Evolutionary conservation across 805 yeast genomes (phyloP).

Genomic region (Suhomyces pyralidae): DNA sequence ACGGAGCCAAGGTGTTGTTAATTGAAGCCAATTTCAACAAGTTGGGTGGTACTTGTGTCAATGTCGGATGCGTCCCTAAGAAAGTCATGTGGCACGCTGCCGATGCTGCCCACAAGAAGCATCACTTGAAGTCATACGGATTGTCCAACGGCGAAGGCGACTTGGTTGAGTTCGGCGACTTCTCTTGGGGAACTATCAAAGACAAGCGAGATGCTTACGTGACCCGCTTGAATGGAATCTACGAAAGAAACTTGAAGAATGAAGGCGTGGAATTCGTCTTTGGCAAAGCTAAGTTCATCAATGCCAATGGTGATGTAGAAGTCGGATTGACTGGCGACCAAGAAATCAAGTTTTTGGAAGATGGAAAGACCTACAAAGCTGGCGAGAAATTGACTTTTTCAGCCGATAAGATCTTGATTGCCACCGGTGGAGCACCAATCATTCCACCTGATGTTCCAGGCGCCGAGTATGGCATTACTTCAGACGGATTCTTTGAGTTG

Average conservation of each 20-base stretch:
- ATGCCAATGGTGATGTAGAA: constrained; percentile 66
- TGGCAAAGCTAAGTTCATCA: constrained; percentile 80
- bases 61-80: constrained; percentile 99
- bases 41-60: constrained; percentile 98
- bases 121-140: constrained; percentile 81
- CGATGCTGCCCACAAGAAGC: constrained; percentile 74
- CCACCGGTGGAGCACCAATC: constrained; percentile 88
- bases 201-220: constrained; percentile 90
- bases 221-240: constrained; percentile 84
- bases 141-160: constrained; percentile 53
- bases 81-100: constrained; percentile 99
- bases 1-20: constrained; percentile 84
- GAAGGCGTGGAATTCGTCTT: constrained; percentile 86
- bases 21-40: constrained; percentile 66
- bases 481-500: constrained; percentile 88
- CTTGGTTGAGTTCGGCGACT: constrained; percentile 48
- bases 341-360: constrained; percentile 32
- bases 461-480: constrained; percentile 75
- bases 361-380: constrained; percentile 32
- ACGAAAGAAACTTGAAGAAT: constrained; percentile 78
- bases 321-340: constrained; percentile 53
- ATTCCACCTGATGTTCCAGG: constrained; percentile 73
- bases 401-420: constrained; percentile 81
- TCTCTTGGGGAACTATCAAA: constrained; percentile 82
- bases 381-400: constrained; percentile 61